phyloP scores from a whole-genome alignment of 2,329 filamentous ascomycete genomes.

The Scopulariopsis brevicaulis region DNA sequence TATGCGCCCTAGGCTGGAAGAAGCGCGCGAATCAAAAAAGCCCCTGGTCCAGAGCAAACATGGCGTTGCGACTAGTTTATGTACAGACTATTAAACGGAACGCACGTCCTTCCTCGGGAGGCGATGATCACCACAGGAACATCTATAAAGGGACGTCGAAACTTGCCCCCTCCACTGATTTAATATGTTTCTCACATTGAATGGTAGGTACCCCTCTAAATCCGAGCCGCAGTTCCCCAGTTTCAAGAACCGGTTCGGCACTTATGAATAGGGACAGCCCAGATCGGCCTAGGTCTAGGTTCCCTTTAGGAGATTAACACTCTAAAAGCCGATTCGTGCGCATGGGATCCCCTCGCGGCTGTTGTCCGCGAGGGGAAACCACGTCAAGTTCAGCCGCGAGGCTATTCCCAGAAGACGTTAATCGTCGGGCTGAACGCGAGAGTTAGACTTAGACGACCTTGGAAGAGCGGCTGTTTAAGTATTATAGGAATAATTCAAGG shows the following conservation, averaged over 20 bases:
- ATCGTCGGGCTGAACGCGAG: neutral
- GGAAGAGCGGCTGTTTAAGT: neutral
- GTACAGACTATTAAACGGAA: neutral
- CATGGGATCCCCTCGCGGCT: neutral
- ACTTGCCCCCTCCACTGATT: neutral
- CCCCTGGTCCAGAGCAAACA: neutral
- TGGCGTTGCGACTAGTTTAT: neutral
- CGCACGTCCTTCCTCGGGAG: neutral
- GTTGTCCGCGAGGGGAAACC: neutral
- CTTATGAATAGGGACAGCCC: neutral
- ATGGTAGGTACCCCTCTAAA: neutral
- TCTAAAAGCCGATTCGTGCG: neutral
- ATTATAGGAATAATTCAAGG: neutral
- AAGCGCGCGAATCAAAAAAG: neutral
- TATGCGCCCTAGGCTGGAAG: neutral
- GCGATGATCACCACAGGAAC: neutral
- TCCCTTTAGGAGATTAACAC: neutral
- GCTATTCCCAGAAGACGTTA: neutral
- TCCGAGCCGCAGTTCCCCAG: neutral
- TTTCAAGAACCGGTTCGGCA: neutral
- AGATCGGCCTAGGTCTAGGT: neutral
- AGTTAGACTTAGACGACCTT: neutral
- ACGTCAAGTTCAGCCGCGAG: neutral
- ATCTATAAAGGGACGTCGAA: neutral
- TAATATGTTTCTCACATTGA: neutral